These are phyloP conservation scores for Suhomyces sp. DNA, from an alignment of 805 yeast species.

Conservation along the genomic window DNA sequence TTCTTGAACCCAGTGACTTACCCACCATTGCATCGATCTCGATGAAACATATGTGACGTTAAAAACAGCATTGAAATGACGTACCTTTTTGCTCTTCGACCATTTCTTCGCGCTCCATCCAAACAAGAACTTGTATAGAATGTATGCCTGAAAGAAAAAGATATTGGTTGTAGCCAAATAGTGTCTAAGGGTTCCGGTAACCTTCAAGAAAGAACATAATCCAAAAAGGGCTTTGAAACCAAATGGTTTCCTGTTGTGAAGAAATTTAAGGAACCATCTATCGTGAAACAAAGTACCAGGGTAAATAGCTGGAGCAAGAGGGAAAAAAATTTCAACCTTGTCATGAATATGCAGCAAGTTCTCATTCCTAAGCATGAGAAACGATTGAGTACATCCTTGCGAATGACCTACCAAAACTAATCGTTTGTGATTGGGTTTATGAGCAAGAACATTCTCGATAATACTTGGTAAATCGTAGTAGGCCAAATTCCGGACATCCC, in stretches of 20 bases:
- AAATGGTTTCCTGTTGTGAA: constrained; percentile 50
- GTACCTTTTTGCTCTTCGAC: constrained; percentile 54
- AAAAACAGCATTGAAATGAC: constrained; percentile 77
- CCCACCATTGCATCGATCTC: constrained; percentile 91
- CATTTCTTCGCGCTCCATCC: constrained; percentile 85
- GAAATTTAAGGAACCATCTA: constrained; percentile 58
- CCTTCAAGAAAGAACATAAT: constrained; percentile 70
- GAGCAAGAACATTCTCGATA: constrained; percentile 56
- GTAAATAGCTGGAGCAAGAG: constrained; percentile 88
- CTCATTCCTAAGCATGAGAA: constrained; percentile 58
- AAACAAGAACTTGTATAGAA: constrained; percentile 83
- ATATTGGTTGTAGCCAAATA: constrained; percentile 36
- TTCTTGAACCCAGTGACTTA: constrained; percentile 40
- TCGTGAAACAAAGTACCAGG: constrained; percentile 76
- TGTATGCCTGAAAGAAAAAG: constrained; percentile 66
- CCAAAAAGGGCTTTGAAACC: constrained; percentile 65
- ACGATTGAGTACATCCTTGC: constrained; percentile 90
- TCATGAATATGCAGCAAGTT: constrained; percentile 38
- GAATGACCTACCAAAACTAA: constrained; percentile 78
- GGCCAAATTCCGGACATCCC: constrained; percentile 89
- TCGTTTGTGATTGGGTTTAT: constrained; percentile 41
- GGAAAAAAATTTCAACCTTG: constrained; percentile 66
- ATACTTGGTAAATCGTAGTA: constrained; percentile 73
- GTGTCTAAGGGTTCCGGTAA: constrained; percentile 61
- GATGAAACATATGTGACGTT: constrained; percentile 83